Conservation (phyloP, 176 grass and related monocot genomes). For the Triticum dicoccoides region DNA sequence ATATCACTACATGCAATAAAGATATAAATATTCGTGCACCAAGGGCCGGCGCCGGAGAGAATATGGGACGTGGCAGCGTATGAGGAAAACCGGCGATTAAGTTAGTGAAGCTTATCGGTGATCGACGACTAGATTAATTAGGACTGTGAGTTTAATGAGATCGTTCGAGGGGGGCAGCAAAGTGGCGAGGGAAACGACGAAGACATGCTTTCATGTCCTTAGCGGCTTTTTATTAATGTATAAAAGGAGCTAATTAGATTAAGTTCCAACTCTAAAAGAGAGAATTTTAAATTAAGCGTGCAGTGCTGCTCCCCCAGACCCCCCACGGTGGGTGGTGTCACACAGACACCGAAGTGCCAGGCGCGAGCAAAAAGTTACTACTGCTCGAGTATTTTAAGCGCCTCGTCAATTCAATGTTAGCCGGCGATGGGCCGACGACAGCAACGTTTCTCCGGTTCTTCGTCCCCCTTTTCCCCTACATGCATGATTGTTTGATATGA, state of each 20-base stretch:
- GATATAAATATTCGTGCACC: neutral
- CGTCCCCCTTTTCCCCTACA: neutral
- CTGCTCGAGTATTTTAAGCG: neutral
- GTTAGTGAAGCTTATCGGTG: neutral
- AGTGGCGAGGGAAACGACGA: constrained; percentile 21
- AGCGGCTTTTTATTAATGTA: neutral
- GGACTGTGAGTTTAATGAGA: neutral
- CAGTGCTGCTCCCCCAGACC: neutral
- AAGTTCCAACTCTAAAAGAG: neutral
- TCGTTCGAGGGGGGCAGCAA: neutral
- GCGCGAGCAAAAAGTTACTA: neutral
- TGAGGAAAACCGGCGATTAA: neutral
- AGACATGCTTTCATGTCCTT: constrained; percentile 37
- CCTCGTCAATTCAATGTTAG: neutral
- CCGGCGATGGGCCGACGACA: neutral
- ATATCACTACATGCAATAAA: neutral
- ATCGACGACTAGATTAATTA: neutral
- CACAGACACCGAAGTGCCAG: neutral
- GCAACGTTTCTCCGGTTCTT: neutral
- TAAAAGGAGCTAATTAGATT: neutral
- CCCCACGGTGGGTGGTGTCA: neutral
- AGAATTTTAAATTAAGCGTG: neutral
- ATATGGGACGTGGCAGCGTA: constrained; percentile 6
- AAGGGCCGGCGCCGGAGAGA: neutral
- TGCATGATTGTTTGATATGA: no score